Percentiles rank a stretch among this genome's conserved stretches.
Conservation (phyloP, 495 filamentous ascomycete genomes). For the Clavariopsis aquatica region DNA sequence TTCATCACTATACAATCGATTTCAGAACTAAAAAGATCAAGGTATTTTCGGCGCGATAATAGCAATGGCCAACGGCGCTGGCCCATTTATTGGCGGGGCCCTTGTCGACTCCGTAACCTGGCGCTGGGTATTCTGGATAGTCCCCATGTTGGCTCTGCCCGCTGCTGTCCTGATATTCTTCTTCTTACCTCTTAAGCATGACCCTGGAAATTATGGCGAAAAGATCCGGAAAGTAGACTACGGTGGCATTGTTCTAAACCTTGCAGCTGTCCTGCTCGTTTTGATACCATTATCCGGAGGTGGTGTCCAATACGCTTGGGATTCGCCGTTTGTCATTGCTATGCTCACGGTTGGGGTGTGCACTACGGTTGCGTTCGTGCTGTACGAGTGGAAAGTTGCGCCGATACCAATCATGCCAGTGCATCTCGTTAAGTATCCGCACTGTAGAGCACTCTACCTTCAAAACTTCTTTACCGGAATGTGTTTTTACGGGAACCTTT, state of each 20-base stretch:
- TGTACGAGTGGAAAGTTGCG: conserved; percentile 62
- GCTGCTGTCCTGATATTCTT: conserved; percentile 41
- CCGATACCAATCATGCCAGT: conserved; percentile 63
- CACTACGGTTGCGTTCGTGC: conserved; percentile 52
- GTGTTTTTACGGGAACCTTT: conserved; percentile 58
- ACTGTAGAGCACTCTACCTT: conserved; percentile 55
- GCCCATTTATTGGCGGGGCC: conserved; percentile 40
- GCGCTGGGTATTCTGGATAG: conserved; percentile 40
- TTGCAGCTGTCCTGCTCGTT: conserved; percentile 57
- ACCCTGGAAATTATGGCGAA: conserved; percentile 39
- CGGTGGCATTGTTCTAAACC: conserved; percentile 53
- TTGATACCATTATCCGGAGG: conserved; percentile 66
- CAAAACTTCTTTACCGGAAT: conserved; percentile 64
- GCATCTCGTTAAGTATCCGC: conserved; percentile 57
- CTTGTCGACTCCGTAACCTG: conserved; percentile 39
- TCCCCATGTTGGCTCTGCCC: conserved; percentile 35
- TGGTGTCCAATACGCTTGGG: conserved; percentile 62
- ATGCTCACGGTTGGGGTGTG: conserved; percentile 59
- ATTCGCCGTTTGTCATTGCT: conserved; percentile 61
- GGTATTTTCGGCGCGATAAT: conserved; percentile 40
- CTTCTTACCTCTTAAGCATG: conserved; percentile 46
- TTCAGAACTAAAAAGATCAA: neutral
- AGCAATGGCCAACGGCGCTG: conserved; percentile 40
- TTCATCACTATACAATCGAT: too few relatives aligned
- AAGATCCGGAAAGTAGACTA: conserved; percentile 61